Base-by-base conservation (phyloP, 2,329 filamentous ascomycete genomes). In the Colletotrichum sp. region DNA sequence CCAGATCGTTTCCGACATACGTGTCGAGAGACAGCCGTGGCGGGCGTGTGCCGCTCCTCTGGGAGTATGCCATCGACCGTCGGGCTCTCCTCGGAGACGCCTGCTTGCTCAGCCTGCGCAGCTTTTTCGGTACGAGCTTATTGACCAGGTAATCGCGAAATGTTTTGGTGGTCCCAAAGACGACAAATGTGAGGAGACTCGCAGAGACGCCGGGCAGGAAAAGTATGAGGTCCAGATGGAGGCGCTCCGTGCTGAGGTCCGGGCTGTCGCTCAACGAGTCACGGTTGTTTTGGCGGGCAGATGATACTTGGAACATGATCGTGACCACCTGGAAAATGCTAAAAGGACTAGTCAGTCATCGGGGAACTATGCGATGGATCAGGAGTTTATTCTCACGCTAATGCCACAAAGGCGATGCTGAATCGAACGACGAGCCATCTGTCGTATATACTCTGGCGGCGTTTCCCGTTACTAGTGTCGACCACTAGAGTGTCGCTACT, bases 351-450 rank as follows among this genome's bases (percentile, higher is more conserved):
- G 75, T 29, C 15, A 61, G 57, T 25, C 19, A 9, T 32, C 12
- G 8, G n/a, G n/a, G 67, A 55, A 12, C 22, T 34, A 64, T 15
- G 61, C 32, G 22, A 13, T 32, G 59, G 27, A 16, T 6, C 12
- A 32, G 27, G 59, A 61, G 49, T 27, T 49, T 73, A 30, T 59
- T 69, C 82, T 78, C 76, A 85, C 84, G 84, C 81, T 57, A 89
- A 78, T 13, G 87, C 82, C 5, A 85, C 71, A 72, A 88, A 88
- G 3, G 83, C 87, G 15, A 89, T 82, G 3, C 84, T 84, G 77
- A 89, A 89, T 12, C 88, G 85, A 8, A 85, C 81, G 8, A 89
- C 78, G 7, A 89, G 82, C 82, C 86, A 88, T 55, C 81, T 82
- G 77, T 89, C 87, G 77, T 89, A 89, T 12, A 88, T 87, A 30